Base-by-base conservation (phyloP, 306 rosid genomes). In the Cicer bijugum region DNA sequence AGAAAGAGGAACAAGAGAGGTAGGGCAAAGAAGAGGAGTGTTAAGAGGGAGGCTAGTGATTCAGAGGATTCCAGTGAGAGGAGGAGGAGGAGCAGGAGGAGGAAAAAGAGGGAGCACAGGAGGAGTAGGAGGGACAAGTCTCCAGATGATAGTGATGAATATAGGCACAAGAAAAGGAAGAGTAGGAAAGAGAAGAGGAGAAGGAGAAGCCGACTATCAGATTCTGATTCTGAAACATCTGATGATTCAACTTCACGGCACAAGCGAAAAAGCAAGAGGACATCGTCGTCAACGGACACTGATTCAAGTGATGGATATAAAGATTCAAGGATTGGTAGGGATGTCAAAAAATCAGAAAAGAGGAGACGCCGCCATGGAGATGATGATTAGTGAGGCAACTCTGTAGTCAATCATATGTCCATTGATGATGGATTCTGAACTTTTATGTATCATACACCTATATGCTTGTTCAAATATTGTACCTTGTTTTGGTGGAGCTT, bases 21-120 rank as follows among this genome's bases (percentile, higher is more conserved):
- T n/a, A 85, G 93, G 82, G 86, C 93, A 19, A 90, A 90, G 83
- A 90, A 82, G 84, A 89, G 92, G 82, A 85, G 88, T 67, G 64
- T 78, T 50, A 87, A 79, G 82, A 89, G 91, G 74, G 84, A 68
- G 12, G 79, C 58, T 44, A 85, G 90, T 52, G 93, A 84, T 67
- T 93, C 91, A 0, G 96, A 90, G 83, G 88, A 89, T 59, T 90
- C 88, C 0, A 80, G 78, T 12, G 87, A 76, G 47, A 82, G 76
- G 61, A 83, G 89, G 69, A 82, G 91, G 70, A 84, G 35, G 35
- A 28, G 35, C 35, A 28, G 35, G 35, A 28, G 82, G 75, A 86
- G 84, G 77, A 88, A 83, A 57, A 85, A 74, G 66, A 90, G 80
- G 88, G 85, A 79, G 73, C 85, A 75, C 43, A 71, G 88, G 80